Percentiles rank a stretch among this genome's conserved stretches.
Conservation (phyloP, 208 protist species). For the Crithidia mellificae region DNA sequence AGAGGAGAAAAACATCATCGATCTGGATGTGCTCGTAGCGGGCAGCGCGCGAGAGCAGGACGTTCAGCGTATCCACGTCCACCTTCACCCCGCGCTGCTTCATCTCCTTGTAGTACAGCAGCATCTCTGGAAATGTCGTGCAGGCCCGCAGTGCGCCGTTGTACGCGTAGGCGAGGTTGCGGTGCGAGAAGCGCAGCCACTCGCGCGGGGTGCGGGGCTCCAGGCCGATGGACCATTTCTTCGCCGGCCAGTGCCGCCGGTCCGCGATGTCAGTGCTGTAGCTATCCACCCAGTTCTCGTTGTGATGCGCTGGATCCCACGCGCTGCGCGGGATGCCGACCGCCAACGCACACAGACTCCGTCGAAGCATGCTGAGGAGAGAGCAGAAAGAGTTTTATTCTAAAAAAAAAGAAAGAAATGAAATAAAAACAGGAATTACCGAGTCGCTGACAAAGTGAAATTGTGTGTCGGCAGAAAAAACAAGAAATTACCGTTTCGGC, state of each 20-base stretch:
- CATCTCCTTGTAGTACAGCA: conserved; percentile 90
- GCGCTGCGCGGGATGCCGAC: conserved; percentile 73
- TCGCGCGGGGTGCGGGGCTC: conserved; percentile 84
- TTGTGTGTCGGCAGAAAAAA: too few species aligned
- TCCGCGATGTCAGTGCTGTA: conserved; percentile 71
- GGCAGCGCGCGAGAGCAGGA: conserved; percentile 81
- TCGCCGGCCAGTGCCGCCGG: conserved; percentile 85
- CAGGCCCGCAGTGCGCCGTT: conserved; percentile 89
- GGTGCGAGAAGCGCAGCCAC: conserved; percentile 77
- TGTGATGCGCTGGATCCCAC: conserved; percentile 86
- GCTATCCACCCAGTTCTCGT: conserved; percentile 86
- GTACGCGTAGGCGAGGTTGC: conserved; percentile 90
- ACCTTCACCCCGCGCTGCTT: conserved; percentile 89
- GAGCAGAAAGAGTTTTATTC: too few species aligned
- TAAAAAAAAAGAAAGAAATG: too few species aligned
- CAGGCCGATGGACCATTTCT: conserved; percentile 81
- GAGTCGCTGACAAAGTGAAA: too few species aligned
- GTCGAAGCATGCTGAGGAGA: conserved; percentile 38
- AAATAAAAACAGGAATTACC: not conserved
- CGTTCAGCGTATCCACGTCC: conserved; percentile 88
- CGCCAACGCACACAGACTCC: conserved; percentile 35
- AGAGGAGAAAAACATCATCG: conserved; percentile 85
- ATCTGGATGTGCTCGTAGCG: conserved; percentile 80
- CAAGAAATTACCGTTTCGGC: not conserved
- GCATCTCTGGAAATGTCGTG: conserved; percentile 79